Conservation (phyloP, 2,329 filamentous ascomycete genomes). For the Leptographium galeiforme region DNA sequence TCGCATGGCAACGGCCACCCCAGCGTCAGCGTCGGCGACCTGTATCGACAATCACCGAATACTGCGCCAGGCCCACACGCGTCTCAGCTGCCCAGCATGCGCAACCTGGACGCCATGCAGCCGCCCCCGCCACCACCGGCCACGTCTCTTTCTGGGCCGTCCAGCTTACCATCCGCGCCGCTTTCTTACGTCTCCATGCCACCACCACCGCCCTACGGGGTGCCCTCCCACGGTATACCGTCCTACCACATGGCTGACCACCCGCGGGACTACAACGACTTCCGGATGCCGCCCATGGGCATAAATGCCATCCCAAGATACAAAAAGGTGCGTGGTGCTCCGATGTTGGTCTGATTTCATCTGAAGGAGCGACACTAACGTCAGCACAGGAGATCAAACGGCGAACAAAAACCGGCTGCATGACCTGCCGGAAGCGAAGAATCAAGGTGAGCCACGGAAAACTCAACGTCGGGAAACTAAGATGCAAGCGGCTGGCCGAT, state of each 20-base stretch:
- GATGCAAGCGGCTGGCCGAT: not conserved
- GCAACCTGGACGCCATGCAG: constrained; percentile 13
- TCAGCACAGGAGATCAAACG: constrained; percentile 45
- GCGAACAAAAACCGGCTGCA: constrained; percentile 48
- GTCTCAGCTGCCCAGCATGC: constrained; percentile 15
- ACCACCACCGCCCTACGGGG: constrained; percentile 25
- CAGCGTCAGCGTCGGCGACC: constrained; percentile 7
- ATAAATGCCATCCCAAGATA: too few relatives aligned
- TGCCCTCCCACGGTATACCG: constrained; percentile 29
- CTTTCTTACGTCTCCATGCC: constrained; percentile 29
- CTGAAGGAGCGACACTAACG: not conserved
- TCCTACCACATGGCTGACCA: constrained; percentile 26
- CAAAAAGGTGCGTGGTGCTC: constrained; percentile 36
- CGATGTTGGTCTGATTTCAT: constrained; percentile 16
- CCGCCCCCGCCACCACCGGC: constrained; percentile 7
- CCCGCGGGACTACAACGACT: not conserved
- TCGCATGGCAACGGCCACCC: not conserved
- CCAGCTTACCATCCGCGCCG: constrained; percentile 7
- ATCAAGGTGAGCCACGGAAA: constrained; percentile 35
- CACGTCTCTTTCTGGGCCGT: constrained; percentile 18
- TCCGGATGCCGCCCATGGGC: constrained; percentile 4
- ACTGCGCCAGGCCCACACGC: constrained; percentile 4
- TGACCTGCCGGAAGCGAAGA: constrained; percentile 47
- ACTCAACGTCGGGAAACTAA: not conserved
- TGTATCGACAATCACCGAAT: constrained; percentile 11